A percentile compares a stretch with the other conserved stretches of the same genome.
Evolutionary conservation across 352 stramenopile species (phyloP).

Genomic region (Phytophthora melonis): DNA sequence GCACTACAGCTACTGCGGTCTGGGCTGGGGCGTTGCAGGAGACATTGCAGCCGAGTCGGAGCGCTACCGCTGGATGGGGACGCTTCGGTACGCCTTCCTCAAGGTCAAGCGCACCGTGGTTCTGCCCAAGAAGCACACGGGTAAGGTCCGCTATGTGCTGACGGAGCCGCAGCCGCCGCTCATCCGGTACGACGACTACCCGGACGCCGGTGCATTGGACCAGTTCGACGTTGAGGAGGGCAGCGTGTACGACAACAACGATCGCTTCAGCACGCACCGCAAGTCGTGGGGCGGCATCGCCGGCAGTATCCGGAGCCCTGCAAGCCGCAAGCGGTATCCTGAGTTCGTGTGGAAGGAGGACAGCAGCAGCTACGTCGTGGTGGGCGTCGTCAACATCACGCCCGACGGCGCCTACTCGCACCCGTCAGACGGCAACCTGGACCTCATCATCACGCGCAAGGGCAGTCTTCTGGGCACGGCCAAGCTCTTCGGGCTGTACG

Average conservation of each 20-base stretch:
- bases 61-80: constrained; percentile 83
- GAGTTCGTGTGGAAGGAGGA: constrained; percentile 75
- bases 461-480: constrained; percentile 56
- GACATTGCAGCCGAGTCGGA: constrained; percentile 85
- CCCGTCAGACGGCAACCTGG: constrained; percentile 81
- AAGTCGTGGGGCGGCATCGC: constrained; percentile 75
- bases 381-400: constrained; percentile 76
- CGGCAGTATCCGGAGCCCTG: constrained; percentile 63
- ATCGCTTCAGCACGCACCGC: constrained; percentile 56
- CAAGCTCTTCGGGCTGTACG: constrained; percentile 67
- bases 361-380: constrained; percentile 67
- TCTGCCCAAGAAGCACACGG: constrained; percentile 71
- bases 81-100: constrained; percentile 75
- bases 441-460: constrained; percentile 82
- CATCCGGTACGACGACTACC: constrained; percentile 79
- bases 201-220: constrained; percentile 75
- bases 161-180: constrained; percentile 71
- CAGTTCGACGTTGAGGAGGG: constrained; percentile 88
- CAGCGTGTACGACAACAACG: constrained; percentile 73
- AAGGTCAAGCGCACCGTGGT: constrained; percentile 78
- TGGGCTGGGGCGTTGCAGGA: constrained; percentile 78
- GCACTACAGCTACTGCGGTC: constrained; percentile 87
- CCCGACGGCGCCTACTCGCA: constrained; percentile 78
- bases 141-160: constrained; percentile 72
- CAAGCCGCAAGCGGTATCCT: constrained; percentile 68